Conservation (phyloP, 495 filamentous ascomycete species). For the Talaromyces ruber region DNA sequence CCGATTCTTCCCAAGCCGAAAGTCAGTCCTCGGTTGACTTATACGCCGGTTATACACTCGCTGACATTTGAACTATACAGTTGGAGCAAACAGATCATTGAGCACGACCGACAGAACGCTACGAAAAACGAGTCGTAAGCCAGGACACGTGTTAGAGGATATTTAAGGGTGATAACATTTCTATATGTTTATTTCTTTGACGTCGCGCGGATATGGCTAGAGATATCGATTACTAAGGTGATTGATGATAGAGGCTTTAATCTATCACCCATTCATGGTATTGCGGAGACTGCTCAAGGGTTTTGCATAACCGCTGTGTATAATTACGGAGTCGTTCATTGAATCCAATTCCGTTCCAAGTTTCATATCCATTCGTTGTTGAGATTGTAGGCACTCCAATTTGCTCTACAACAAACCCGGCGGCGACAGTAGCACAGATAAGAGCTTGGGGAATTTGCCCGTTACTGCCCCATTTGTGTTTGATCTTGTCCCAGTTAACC, state of each 20-base stretch:
- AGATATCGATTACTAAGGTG: not conserved
- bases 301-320: conserved; percentile 39
- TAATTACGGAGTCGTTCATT: conserved; percentile 44
- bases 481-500: conserved; percentile 20
- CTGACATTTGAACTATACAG: conserved; percentile 34
- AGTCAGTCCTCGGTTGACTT: conserved; percentile 49
- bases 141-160: not conserved
- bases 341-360: conserved; percentile 66
- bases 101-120: conserved; percentile 61
- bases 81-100: conserved; percentile 87
- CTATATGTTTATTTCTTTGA: conserved; percentile 1
- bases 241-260: conserved; percentile 11
- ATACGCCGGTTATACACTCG: not conserved
- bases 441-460: conserved; percentile 59
- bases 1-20: conserved; percentile 91
- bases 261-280: conserved; percentile 38
- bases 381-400: conserved; percentile 67
- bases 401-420: conserved; percentile 92
- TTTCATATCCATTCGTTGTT: conserved; percentile 49
- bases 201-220: not conserved
- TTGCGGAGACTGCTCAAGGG: conserved; percentile 36
- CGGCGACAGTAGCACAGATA: conserved; percentile 72
- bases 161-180: conserved; percentile 1
- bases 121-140: conserved; percentile 48
- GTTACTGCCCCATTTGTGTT: conserved; percentile 16